Evolutionary conservation across 768 basidiomycete genomes (phyloP), one percentile per base, ranked within the genome.

Genomic region (Russula griseocarnosa): DNA sequence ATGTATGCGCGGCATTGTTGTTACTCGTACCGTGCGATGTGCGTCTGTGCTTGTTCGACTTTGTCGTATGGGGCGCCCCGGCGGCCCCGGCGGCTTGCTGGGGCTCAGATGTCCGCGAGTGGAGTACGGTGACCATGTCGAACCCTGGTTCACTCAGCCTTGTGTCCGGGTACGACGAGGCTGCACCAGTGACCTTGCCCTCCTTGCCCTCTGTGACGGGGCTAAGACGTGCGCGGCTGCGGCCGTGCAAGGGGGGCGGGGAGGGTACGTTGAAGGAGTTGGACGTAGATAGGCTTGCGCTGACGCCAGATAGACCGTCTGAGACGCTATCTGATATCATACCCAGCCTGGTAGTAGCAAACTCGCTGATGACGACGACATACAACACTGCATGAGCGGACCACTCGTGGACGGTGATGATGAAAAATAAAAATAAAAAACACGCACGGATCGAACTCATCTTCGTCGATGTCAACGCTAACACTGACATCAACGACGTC

Each of bases 391-490:
- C n/a, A n/a, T 50, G 26, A 50, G 49, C 49, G 26, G 13, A 50
- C 26, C 6, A 50, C 26, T 6, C 26, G 24, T 20, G n/a, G 14
- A 8, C 1, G 42, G 16, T 11, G 9, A 10, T 1, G 24, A 28
- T 57, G 51, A 22, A 56, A 42, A 18, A 46, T 30, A 11, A 9
- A 26, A 53, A 54, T n/a, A n/a, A n/a, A 6, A 32, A 34, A 3
- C n/a, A 77, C 87, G 70, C 72, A 91, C 89, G 88, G 88, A 70
- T 92, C 90, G 67, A 91, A 92, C 64, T 88, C 89, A 66, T 90
- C 87, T 1, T 76, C 84, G 55, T 86, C 87, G 3, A 69, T 68
- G 67, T 84, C 83, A 74, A 82, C 79, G 59, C 76, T 81, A 49
- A 80, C 84, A 49, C 76, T 76, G 1, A 75, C 80, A 10, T 77